These are phyloP conservation scores for Macrolepiota albuminosa DNA, from an alignment of 768 basidiomycete species.

Conservation along the genomic window DNA sequence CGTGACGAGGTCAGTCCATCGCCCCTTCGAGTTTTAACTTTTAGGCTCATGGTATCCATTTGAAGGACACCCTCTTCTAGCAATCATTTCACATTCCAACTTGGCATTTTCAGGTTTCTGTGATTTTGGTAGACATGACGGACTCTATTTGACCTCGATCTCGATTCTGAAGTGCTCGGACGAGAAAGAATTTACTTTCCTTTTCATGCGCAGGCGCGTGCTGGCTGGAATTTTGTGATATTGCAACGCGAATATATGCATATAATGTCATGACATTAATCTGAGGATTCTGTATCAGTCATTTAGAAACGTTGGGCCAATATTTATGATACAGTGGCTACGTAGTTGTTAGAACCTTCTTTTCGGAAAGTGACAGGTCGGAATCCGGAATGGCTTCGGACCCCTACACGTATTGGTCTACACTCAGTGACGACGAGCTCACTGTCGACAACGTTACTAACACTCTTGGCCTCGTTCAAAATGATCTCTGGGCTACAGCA, in stretches of 20 bases:
- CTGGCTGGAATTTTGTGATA: slow-evolving; percentile 6
- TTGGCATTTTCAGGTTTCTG: neutral
- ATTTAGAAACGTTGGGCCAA: neutral
- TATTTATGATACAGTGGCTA: neutral
- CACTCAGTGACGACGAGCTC: slow-evolving; percentile 53
- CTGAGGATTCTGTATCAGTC: neutral
- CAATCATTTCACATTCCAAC: neutral
- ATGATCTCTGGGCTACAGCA: slow-evolving; percentile 77
- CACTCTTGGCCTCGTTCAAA: slow-evolving; percentile 44
- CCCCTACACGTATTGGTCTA: slow-evolving; percentile 49
- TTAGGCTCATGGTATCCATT: slow-evolving; percentile 8
- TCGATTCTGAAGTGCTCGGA: slow-evolving; percentile 44
- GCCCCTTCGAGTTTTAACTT: neutral
- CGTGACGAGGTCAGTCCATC: slow-evolving; percentile 76
- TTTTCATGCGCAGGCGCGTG: slow-evolving; percentile 15
- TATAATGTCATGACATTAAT: neutral
- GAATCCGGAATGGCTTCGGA: slow-evolving; percentile 34
- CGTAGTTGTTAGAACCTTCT: neutral
- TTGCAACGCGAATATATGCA: neutral
- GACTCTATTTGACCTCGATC: slow-evolving; percentile 17
- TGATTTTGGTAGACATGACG: slow-evolving; percentile 12
- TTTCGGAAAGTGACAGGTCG: slow-evolving; percentile 15
- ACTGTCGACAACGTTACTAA: slow-evolving; percentile 43
- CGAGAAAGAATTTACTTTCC: slow-evolving; percentile 19
- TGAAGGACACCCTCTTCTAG: slow-evolving; percentile 77